Evolutionary conservation across 164 flowering plant species (phyloP).

Genomic region (Aristolochia contorta): DNA sequence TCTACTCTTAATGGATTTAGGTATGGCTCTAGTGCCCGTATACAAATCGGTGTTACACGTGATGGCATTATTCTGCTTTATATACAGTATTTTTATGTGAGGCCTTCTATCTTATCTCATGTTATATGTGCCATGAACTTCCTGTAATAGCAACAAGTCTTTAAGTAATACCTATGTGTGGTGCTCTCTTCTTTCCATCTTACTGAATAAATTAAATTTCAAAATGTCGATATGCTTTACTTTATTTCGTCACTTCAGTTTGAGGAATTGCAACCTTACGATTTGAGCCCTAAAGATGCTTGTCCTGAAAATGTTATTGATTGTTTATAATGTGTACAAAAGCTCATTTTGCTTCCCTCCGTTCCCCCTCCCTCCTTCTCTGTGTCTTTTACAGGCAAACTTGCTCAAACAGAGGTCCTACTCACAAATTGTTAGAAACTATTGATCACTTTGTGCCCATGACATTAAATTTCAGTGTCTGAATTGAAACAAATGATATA

Average conservation of each 20-base stretch:
- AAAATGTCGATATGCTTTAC: not conserved
- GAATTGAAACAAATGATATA: too few relatives aligned
- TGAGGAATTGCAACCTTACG: not conserved
- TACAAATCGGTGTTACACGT: not conserved
- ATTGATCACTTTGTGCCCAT: too few relatives aligned
- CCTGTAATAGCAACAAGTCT: too few relatives aligned
- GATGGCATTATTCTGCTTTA: not conserved
- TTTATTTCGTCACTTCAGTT: not conserved
- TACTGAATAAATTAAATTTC: not conserved
- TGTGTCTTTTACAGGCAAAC: not conserved
- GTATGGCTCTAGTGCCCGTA: conserved; percentile 31
- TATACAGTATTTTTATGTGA: not conserved
- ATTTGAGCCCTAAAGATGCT: not conserved
- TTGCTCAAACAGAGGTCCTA: too few relatives aligned
- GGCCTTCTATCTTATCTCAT: too few relatives aligned
- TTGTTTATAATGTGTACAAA: not conserved
- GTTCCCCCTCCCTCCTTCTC: not conserved
- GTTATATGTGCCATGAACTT: too few relatives aligned
- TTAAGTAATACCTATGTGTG: too few relatives aligned
- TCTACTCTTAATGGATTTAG: conserved; percentile 47
- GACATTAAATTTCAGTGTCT: too few relatives aligned
- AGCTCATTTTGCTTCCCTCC: too few relatives aligned
- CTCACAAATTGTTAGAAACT: too few relatives aligned
- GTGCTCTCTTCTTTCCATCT: too few relatives aligned
- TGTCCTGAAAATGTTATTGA: not conserved